A percentile compares a stretch with the other conserved stretches of the same genome.
Conservation (phyloP, 805 yeast genomes). For the Ogataea glucozyma region DNA sequence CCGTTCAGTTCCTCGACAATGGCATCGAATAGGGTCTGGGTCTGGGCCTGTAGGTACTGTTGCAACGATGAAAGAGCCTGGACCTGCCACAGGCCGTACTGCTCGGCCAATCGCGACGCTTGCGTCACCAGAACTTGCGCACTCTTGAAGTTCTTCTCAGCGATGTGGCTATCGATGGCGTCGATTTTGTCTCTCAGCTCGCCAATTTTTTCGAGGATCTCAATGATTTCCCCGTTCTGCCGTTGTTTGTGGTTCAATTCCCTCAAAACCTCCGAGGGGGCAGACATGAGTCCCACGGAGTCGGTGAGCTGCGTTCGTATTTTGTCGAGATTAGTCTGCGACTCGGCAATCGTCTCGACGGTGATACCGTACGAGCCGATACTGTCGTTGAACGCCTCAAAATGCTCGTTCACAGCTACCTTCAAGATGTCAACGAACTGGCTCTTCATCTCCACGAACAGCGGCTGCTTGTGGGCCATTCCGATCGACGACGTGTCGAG, state of each 20-base stretch:
- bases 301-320: constrained; percentile 24
- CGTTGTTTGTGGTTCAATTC: constrained; percentile 67
- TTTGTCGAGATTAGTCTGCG: constrained; percentile 45
- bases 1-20: constrained; percentile 75
- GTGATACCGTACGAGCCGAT: constrained; percentile 82
- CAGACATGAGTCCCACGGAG: constrained; percentile 33
- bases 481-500: constrained; percentile 92
- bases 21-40: constrained; percentile 63
- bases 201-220: constrained; percentile 66
- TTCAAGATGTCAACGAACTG: constrained; percentile 60
- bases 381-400: constrained; percentile 80
- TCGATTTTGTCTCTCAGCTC: constrained; percentile 59
- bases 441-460: constrained; percentile 61
- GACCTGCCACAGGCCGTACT: constrained; percentile 57
- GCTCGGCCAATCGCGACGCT: constrained; percentile 46
- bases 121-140: constrained; percentile 40
- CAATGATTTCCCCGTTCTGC: constrained; percentile 67
- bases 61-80: constrained; percentile 53
- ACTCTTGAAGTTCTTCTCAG: constrained; percentile 64
- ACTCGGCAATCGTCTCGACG: constrained; percentile 59
- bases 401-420: constrained; percentile 74
- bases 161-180: constrained; percentile 62
- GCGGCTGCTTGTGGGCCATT: constrained; percentile 67
- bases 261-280: constrained; percentile 55
- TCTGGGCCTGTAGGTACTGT: constrained; percentile 54